Evolutionary conservation across 164 flowering plant genomes (phyloP).

Genomic region (Umbilicus rupestris): DNA sequence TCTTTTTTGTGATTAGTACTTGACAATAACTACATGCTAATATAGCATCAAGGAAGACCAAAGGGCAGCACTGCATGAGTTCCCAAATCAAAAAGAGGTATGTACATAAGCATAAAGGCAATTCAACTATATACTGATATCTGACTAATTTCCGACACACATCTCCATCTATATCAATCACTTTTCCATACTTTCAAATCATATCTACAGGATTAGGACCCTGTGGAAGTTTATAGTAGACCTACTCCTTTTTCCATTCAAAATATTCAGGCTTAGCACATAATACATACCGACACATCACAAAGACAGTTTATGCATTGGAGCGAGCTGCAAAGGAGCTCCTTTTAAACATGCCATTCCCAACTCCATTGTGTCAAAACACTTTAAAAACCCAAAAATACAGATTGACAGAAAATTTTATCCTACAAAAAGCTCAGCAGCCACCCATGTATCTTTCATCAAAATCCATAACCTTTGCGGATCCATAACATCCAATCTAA

Average conservation of each 20-base stretch:
- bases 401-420: too few relatives aligned
- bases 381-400: background rate
- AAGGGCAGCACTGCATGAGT: too few relatives aligned
- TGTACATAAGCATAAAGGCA: background rate
- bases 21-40: background rate
- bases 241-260: too few relatives aligned
- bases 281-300: too few relatives aligned
- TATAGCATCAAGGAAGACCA: background rate
- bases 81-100: background rate
- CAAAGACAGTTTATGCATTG: too few relatives aligned
- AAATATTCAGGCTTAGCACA: too few relatives aligned
- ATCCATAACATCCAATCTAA: too few relatives aligned
- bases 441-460: too few relatives aligned
- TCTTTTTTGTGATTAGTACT: too few relatives aligned
- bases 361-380: background rate
- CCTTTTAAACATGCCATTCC: background rate
- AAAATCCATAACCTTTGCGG: too few relatives aligned
- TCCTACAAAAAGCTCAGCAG: too few relatives aligned
- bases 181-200: background rate
- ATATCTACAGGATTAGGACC: background rate
- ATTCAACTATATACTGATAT: background rate
- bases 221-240: too few relatives aligned
- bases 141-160: background rate
- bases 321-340: background rate
- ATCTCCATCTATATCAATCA: background rate